Evolutionary conservation across 495 filamentous ascomycete genomes (phyloP), one percentile per base, ranked within the genome.

Genomic region (Penicillium longicatenatum): DNA sequence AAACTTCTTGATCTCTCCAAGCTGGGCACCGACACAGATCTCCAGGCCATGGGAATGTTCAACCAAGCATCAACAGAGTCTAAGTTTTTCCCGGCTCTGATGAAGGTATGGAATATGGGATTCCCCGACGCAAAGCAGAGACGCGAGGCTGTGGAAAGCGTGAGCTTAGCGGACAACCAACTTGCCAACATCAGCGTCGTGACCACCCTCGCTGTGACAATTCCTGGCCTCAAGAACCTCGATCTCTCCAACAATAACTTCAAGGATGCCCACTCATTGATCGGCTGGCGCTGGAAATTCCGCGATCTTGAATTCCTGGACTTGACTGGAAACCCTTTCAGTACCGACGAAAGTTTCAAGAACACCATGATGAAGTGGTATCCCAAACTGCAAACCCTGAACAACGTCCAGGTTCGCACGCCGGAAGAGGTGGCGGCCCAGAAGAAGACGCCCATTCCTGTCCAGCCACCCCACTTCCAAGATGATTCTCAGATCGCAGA

Each of bases 1-100:
- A 94, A 92, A 72, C 74, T 97, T 1, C 82, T 98, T 26, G 83
- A 96, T 63, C 82, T 98, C 0, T 92, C 89, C 14, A 81, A 82
- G 8, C 82, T 97, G 8, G 86, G 79, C 26, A 72, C 76, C 33
- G 93, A 98, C 63, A 70, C 81, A 1, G 81, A 83, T 50, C 78
- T 97, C 3, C 69, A 79, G 33, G 75, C 81, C 21, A 86, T 90
- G 76, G 90, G 91, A 21, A 85, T 92, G 35, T 96, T 97, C 73
- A 79, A 84, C 56, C 80, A 76, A 45, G 81, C 77, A 26, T 83
- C 85, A 2, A 86, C 84, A n/a, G 85, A 88, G 26, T 84, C 87
- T 47, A 98, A 97, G 67, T 87, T 97, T 57, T 97, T 97, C 74
- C 89, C 89, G 37, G 93, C 88, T 3, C 76, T 97, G 30, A 92